Evolutionary conservation across 176 grass and related monocot species (phyloP).

Genomic region (Phragmites australis): DNA sequence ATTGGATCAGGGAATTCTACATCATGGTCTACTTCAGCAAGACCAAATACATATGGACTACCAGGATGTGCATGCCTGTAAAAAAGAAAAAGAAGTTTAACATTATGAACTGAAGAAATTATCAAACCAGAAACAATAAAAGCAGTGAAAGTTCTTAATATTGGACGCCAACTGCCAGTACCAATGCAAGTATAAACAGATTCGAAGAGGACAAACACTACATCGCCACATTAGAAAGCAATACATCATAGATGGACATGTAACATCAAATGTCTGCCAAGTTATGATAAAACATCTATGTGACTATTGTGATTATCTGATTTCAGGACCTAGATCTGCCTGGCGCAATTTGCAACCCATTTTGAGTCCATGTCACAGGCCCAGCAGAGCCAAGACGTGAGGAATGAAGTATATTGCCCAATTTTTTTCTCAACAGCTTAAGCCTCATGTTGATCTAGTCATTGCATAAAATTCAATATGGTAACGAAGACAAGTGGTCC

Average conservation of each 20-base stretch:
- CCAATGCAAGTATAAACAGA: slow-evolving; percentile 4
- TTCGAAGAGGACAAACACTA: not conserved
- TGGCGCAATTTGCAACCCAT: not conserved
- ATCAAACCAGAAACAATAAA: slow-evolving; percentile 2
- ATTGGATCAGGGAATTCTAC: slow-evolving; percentile 98
- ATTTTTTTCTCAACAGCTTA: not conserved
- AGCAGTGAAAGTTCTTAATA: slow-evolving; percentile 6
- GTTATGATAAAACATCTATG: not conserved
- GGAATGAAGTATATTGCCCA: not conserved
- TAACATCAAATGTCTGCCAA: not conserved
- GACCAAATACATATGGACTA: slow-evolving; percentile 95
- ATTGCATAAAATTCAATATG: not conserved
- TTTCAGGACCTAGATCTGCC: not conserved
- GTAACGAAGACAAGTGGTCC: not conserved
- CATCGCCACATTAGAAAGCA: not conserved
- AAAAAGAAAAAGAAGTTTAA: slow-evolving; percentile 27
- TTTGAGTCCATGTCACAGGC: not conserved
- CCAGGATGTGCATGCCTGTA: slow-evolving; percentile 95
- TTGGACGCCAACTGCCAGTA: slow-evolving; percentile 7
- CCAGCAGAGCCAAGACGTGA: not conserved
- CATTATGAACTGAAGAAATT: slow-evolving; percentile 20
- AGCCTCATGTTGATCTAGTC: not conserved
- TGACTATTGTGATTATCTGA: not conserved
- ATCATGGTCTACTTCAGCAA: slow-evolving; percentile 91
- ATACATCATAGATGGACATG: not conserved